Evolutionary conservation across 306 rosid genomes (phyloP).

Genomic region (Medicago ruthenica): DNA sequence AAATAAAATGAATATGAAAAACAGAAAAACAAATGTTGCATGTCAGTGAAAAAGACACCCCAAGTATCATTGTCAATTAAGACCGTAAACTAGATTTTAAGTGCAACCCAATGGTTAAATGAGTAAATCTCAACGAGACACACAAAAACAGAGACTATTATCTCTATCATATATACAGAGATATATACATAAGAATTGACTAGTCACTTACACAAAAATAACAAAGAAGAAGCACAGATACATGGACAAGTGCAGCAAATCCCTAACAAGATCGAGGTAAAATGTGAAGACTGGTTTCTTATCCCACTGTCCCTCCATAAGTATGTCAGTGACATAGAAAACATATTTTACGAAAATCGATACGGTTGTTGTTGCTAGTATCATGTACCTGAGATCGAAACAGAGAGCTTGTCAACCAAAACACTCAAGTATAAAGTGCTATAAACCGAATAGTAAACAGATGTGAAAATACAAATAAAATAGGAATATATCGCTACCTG

Average conservation of each 20-base stretch:
- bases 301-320: slow-evolving; percentile 99
- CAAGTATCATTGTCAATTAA: slow-evolving; percentile 18
- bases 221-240: slow-evolving; percentile 94
- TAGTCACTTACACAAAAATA: slow-evolving; percentile 85
- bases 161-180: slow-evolving; percentile 16
- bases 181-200: slow-evolving; percentile 30
- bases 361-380: slow-evolving; percentile 91
- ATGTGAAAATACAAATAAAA: no score
- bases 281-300: slow-evolving; percentile 93
- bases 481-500: no score
- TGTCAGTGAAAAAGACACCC: slow-evolving; percentile 16
- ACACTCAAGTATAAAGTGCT: slow-evolving; percentile 4
- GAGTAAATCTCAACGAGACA: background rate
- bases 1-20: slow-evolving; percentile 20
- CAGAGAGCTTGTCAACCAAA: slow-evolving; percentile 32
- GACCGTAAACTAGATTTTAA: slow-evolving; percentile 22
- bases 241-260: slow-evolving; percentile 96
- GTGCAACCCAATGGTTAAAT: slow-evolving; percentile 17
- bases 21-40: slow-evolving; percentile 4
- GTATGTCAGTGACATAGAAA: slow-evolving; percentile 91
- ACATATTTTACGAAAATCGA: slow-evolving; percentile 86
- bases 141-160: background rate
- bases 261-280: slow-evolving; percentile 92
- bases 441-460: slow-evolving; percentile 6
- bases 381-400: slow-evolving; percentile 89